Base-by-base conservation (phyloP, 2,329 filamentous ascomycete genomes). In the Zalaria obscura region DNA sequence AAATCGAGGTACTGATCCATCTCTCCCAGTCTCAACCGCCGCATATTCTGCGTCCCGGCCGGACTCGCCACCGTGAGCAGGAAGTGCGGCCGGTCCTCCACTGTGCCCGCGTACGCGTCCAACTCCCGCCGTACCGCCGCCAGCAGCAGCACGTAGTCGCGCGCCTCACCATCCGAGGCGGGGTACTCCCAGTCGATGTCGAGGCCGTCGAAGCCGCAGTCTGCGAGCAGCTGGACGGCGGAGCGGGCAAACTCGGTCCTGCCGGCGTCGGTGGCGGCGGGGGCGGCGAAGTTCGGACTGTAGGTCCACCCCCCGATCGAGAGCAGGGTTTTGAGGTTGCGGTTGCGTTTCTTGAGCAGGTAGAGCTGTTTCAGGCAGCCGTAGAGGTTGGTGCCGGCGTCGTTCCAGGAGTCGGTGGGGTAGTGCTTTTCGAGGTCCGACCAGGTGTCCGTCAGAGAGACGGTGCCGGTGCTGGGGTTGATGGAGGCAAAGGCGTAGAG, bases 401-500 rank as follows among this genome's bases (percentile, higher is more conserved):
- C 72, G 44, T 69, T 69, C 68, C 74, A 80, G 1, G 74, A 80
- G 55, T 89, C 83, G 8, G 61, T 65, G 0, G 74, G 61, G 51
- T 83, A 88, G 53, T 77, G 79, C 53, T 81, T 84, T 40, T 86
- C 67, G 1, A 64, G 52, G 46, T 88, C 84, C 25, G 83, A 72
- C 58, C 73, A 87, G 2, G 66, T 61, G 52, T 91, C 83, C 1
- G 75, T 79, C 5, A 84, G 66, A 54, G 71, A 73, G 6, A 93
- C 86, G 61, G 93, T 84, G 39, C 89, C 89, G 28, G 73, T 76
- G 3, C 89, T 83, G 3, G 78, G 70, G 3, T 76, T 73, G 44
- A 94, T 75, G 57, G 95, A 93, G 55, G 85, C 89, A 63, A 96
- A 96, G 10, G 88, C 73, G 53, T 95, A 95, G 10, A 95, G 75